Evolutionary conservation across 495 filamentous ascomycete species (phyloP).

Genomic region (Hyaloscypha variabilis): DNA sequence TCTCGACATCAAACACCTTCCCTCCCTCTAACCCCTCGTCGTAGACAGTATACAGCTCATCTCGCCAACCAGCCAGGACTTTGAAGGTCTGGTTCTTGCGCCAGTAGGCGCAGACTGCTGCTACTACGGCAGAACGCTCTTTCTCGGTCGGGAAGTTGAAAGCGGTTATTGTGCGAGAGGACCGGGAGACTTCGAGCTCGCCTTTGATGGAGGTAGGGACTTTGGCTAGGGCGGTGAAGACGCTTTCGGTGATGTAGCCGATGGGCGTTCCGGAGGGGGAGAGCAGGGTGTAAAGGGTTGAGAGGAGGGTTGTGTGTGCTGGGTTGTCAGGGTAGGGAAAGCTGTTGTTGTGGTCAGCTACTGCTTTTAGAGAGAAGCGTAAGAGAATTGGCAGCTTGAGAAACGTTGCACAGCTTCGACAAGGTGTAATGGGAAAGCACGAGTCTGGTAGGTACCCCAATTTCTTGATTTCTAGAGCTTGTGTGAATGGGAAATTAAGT

Average conservation of each 20-base stretch:
- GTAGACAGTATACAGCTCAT: conserved; percentile 87
- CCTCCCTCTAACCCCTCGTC: conserved; percentile 54
- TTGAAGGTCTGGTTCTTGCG: conserved; percentile 65
- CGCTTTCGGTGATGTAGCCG: conserved; percentile 64
- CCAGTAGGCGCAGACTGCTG: conserved; percentile 62
- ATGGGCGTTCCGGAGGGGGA: conserved; percentile 55
- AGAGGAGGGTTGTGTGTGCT: conserved; percentile 48
- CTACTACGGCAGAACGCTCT: conserved; percentile 63
- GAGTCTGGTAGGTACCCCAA: background rate
- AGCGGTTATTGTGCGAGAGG: conserved; percentile 50
- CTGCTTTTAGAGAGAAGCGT: no score
- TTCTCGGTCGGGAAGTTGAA: conserved; percentile 49
- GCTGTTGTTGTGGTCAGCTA: conserved; percentile 49
- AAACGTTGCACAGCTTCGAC: background rate
- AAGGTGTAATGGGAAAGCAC: background rate
- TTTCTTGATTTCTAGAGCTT: no score
- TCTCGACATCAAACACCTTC: conserved; percentile 78
- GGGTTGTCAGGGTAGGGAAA: conserved; percentile 67
- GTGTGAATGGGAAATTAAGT: no score
- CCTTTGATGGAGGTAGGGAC: conserved; percentile 51
- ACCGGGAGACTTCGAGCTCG: conserved; percentile 55
- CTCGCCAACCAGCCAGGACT: conserved; percentile 80
- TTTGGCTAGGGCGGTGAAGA: conserved; percentile 55
- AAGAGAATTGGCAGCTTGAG: background rate
- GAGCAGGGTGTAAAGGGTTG: conserved; percentile 51